Base-by-base conservation (phyloP, 108 stramenopile genomes). In the Poteriospumella lacustris region DNA sequence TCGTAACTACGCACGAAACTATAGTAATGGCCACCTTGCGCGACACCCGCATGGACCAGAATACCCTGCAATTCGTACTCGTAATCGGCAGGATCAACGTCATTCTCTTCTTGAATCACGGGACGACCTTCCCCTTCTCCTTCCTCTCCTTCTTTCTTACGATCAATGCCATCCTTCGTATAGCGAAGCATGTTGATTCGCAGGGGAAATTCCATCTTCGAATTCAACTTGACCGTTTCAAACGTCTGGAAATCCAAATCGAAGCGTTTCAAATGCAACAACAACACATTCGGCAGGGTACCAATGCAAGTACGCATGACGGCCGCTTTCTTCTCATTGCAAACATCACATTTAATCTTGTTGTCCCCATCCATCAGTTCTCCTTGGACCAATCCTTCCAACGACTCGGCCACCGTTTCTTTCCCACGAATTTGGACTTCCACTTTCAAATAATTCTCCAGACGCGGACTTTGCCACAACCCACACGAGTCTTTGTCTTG, bases 281-380 rank as follows among this genome's bases (percentile, higher is more conserved):
- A 87, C 43, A 98, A 83, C 79, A 94, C 86, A 80, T 95, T 92
- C 12, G 97, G 95, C n/a, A 96, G 81, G 34, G 85, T 78, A 0
- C 91, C 91, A 58, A 98, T 85, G 41, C 93, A 92, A 5, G 94
- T 95, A 68, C 92, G 64, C 33, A 93, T 84, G 19, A 94, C 85
- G 31, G 94, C 92, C 78, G 94, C 94, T 39, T 92, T 95, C 68
- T 98, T 98, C 59, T 89, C 88, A 60, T 93, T 91, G 90, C 97
- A 98, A 26, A 85, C 80, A 58, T 98, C 97, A 78, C 97, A 98
- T 33, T 84, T 79, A 68, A 85, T 83, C 87, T 96, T 91, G 83
- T 98, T 98, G 80, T 92, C 94, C 12, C 95, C 97, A 76, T 95
- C 94, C 97, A 98, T 98, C 2, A 93, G 87, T 78, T 98, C 97